phyloP scores from a whole-genome alignment of 495 filamentous ascomycete genomes.

The Podospora anserina region DNA sequence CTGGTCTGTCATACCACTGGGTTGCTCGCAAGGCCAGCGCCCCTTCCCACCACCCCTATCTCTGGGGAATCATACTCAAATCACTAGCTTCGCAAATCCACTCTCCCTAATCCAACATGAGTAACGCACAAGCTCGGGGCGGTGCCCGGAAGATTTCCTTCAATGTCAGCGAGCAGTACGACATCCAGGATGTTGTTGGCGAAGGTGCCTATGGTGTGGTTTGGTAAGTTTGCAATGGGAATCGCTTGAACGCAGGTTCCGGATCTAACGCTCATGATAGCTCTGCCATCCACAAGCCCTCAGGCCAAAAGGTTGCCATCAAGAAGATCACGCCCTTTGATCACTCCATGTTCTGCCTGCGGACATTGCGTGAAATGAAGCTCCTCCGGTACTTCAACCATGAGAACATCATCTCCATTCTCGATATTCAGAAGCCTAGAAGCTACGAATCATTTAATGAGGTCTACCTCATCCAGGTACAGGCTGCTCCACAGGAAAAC shows the following conservation, averaged over 20 bases:
- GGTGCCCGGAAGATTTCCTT: constrained; percentile 97
- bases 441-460: constrained; percentile 96
- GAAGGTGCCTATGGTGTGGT: constrained; percentile 99
- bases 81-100: background rate
- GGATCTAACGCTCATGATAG: constrained; percentile 44
- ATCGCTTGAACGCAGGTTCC: background rate
- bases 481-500: constrained; percentile 10
- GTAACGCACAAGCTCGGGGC: constrained; percentile 30
- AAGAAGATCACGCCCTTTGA: constrained; percentile 99
- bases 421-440: constrained; percentile 97
- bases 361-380: constrained; percentile 99
- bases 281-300: constrained; percentile 97
- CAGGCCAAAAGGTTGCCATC: constrained; percentile 97
- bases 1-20: background rate
- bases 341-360: constrained; percentile 97
- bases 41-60: background rate
- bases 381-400: constrained; percentile 98
- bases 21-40: background rate
- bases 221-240: constrained; percentile 61
- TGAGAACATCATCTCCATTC: constrained; percentile 99
- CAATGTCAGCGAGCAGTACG: constrained; percentile 99
- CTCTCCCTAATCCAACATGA: constrained; percentile 23
- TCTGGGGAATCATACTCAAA: background rate
- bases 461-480: constrained; percentile 97
- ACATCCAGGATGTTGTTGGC: constrained; percentile 98